Evolutionary conservation across 2,329 filamentous ascomycete genomes (phyloP), one percentile per base, ranked within the genome.

Genomic region (Oidium heveae): DNA sequence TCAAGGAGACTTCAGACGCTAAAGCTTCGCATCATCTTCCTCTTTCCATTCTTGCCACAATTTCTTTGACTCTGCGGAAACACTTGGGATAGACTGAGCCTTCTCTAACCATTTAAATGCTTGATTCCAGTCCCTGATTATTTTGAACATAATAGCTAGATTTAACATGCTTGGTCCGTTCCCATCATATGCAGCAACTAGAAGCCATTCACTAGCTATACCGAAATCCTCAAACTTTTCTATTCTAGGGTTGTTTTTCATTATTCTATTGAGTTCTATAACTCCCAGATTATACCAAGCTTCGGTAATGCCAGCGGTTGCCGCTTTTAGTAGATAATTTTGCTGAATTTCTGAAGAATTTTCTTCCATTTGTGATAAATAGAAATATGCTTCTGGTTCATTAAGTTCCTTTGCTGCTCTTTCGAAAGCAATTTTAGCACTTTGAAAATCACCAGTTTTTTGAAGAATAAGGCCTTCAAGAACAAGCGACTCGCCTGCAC

Each of bases 201-300:
- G 39, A 39, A 61, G 61, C 63, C 63, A 65, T 51, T 65, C 63
- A 46, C 53, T 59, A 7, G 63, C 61, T 58, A 62, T 59, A 1
- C 60, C 61, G 57, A 60, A 64, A 39, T 59, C 60, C 2, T 53
- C 54, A 8, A 61, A 22, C 2, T 55, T 52, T 10, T 37, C 58
- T 7, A 52, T 49, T 24, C 53, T 55, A 9, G 52, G 52, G 10
- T 49, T 43, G 5, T 44, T 46, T 13, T 56, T 49, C 10, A 54
- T 43, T 7, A 60, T 52, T 32, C 60, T 60, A 4, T 55, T 43
- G 10, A 64, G 44, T 46, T 64, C 61, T 4, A 63, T 34, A 12
- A 52, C 56, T n/a, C 63, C 63, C 18, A 66, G 58, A 52, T 62
- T 61, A 18, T 63, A 59, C n/a, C 53, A 60, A n/a, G 64, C 64